Evolutionary conservation across 345 rosid genomes (phyloP).

Genomic region (Bruguiera parviflora): DNA sequence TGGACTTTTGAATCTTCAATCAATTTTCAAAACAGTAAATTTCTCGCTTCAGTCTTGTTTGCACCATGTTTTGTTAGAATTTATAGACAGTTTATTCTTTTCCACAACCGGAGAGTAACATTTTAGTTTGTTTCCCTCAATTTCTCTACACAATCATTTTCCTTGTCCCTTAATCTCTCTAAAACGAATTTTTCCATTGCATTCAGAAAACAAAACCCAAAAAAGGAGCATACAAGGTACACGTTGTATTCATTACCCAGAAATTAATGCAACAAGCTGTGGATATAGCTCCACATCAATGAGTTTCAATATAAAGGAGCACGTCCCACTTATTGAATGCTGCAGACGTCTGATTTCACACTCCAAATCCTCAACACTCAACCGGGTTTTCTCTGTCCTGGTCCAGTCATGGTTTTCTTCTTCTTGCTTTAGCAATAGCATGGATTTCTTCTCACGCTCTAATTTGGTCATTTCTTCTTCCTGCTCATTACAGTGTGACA

Average conservation of each 20-base stretch:
- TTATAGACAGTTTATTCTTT: no score
- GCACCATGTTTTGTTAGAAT: no score
- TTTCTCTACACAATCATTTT: background rate
- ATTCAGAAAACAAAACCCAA: background rate
- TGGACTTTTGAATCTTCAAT: no score
- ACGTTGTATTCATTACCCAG: constrained; percentile 53
- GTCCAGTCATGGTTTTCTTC: constrained; percentile 50
- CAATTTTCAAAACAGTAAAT: no score
- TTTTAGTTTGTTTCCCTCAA: no score
- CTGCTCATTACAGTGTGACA: constrained; percentile 28
- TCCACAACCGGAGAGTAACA: no score
- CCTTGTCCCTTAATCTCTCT: background rate
- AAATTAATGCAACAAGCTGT: constrained; percentile 65
- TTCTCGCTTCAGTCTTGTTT: no score
- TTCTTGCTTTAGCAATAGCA: constrained; percentile 61
- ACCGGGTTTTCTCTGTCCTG: constrained; percentile 62
- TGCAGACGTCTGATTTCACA: constrained; percentile 47
- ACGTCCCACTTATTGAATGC: constrained; percentile 50
- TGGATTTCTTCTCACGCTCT: constrained; percentile 66
- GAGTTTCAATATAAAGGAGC: constrained; percentile 47
- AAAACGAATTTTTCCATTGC: no score
- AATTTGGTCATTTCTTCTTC: constrained; percentile 69
- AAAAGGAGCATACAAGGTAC: background rate
- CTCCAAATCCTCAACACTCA: constrained; percentile 55
- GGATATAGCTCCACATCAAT: constrained; percentile 82